A percentile compares a stretch with the other conserved stretches of the same genome.
phyloP scores from a whole-genome alignment of 108 stramenopile species.

The Ochromonas danica region DNA sequence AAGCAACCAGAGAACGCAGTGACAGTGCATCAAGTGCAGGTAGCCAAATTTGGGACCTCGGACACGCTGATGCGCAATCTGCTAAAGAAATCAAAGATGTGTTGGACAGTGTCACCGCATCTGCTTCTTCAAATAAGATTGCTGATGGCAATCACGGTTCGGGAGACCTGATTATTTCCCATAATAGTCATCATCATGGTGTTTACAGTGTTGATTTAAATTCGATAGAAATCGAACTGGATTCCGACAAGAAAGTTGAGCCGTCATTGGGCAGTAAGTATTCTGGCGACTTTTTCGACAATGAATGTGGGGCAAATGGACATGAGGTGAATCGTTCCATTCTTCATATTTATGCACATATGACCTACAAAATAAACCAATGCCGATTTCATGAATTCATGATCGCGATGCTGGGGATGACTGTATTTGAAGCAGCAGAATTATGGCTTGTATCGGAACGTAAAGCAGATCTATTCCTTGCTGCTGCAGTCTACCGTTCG shows the following conservation, averaged over 20 bases:
- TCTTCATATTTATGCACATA: conserved; percentile 22
- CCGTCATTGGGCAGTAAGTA: too few relatives aligned
- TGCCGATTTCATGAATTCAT: conserved; percentile 86
- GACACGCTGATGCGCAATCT: background rate
- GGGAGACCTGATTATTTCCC: background rate
- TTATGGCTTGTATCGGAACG: conserved; percentile 67
- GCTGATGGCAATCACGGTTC: too few relatives aligned
- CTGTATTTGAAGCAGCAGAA: conserved; percentile 89
- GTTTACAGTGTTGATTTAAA: background rate
- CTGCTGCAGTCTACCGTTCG: conserved; percentile 60
- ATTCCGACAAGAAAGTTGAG: too few relatives aligned
- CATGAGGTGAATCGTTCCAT: background rate
- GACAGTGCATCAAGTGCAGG: background rate
- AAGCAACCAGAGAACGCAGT: conserved; percentile 4
- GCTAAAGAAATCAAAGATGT: background rate
- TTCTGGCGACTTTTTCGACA: too few relatives aligned
- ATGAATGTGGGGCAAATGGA: background rate
- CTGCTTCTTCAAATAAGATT: too few relatives aligned
- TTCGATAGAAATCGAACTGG: too few relatives aligned
- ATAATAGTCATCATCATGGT: background rate
- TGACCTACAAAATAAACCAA: conserved; percentile 25
- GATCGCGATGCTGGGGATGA: conserved; percentile 81
- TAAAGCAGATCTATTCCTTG: conserved; percentile 38
- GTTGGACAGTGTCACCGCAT: background rate
- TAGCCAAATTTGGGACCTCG: background rate